Base-by-base conservation (phyloP, 441 rosid genomes). In the Populus hybrid region DNA sequence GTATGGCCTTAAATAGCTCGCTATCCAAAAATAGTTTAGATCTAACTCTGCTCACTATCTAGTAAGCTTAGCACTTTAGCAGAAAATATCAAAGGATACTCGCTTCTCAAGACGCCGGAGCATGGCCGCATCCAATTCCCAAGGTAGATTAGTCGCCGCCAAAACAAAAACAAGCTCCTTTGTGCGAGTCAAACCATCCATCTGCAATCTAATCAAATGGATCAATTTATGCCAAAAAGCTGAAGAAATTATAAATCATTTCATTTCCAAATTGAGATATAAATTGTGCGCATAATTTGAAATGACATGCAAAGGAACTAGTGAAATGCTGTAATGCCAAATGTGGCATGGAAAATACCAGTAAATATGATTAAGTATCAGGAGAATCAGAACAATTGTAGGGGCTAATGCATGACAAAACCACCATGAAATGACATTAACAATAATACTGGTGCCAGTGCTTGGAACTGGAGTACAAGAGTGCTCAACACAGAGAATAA, bases 71-170 rank as follows among this genome's bases (percentile, higher is more conserved):
- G 23, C 26, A 63, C 14, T 14, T 71, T 71, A 6, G 11, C 30
- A 40, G 9, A 75, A 71, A 42, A 78, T 14, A 67, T 67, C 24
- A 46, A 88, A 89, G 97, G 96, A 93, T 95, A 95, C 98, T 78
- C 97, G 82, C 86, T 95, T 95, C 89, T 94, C 99, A 40, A 95
- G 92, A 79, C 97, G 93, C 50, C 98, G 86, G 66, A 95, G 97
- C 98, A 95, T 89, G 82, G 98, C 98, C 72, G 90, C 97, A 88
- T 95, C 99, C 75, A 95, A 83, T 76, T 95, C 99, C 98, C 99
- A 95, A 0, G 99, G 99, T 69, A 95, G 96, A 82, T 95, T 94
- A 32, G 99, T 95, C 19, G 99, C 98, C 0, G 98, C 98, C 88
- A 95, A 84, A 75, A 95, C 97, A 82, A 94, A 95, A 24, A 95